Evolutionary conservation across 768 basidiomycete genomes (phyloP).

Genomic region (Cytidiella melzeri): DNA sequence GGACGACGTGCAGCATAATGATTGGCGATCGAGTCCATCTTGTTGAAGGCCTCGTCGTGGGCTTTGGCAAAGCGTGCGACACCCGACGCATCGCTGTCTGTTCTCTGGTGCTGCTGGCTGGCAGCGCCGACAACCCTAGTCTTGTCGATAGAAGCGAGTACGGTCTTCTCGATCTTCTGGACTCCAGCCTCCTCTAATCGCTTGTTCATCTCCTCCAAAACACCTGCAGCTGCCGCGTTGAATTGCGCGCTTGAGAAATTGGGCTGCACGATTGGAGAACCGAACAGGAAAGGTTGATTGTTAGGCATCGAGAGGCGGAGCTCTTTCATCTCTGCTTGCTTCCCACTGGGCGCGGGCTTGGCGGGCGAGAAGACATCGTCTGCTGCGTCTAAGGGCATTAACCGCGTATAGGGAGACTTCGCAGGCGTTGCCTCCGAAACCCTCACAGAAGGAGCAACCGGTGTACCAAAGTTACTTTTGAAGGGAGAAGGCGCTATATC

Average conservation of each 20-base stretch:
- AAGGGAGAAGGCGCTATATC: conserved; percentile 17
- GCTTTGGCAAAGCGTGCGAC: conserved; percentile 43
- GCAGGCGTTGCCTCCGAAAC: conserved; percentile 20
- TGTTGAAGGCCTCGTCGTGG: conserved; percentile 61
- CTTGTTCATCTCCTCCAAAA: conserved; percentile 79
- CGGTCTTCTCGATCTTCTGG: conserved; percentile 37
- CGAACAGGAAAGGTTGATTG: conserved; percentile 63
- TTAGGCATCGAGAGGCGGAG: conserved; percentile 19
- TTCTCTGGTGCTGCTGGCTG: neutral
- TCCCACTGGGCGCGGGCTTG: conserved; percentile 13
- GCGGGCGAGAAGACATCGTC: conserved; percentile 41
- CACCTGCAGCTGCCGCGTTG: conserved; percentile 54
- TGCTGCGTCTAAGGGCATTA: conserved; percentile 26
- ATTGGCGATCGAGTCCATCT: conserved; percentile 71
- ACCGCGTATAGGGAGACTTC: neutral
- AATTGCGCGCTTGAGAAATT: conserved; percentile 62
- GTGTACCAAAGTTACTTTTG: neutral
- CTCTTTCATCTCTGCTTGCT: neutral
- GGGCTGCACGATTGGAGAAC: conserved; percentile 64
- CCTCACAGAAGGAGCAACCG: neutral
- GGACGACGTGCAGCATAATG: conserved; percentile 43
- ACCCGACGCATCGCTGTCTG: conserved; percentile 2
- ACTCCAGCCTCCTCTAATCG: conserved; percentile 56
- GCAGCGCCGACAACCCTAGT: conserved; percentile 1
- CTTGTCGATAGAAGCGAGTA: conserved; percentile 32